Evolutionary conservation across 345 rosid species (phyloP).

Genomic region (Garcia nutans): DNA sequence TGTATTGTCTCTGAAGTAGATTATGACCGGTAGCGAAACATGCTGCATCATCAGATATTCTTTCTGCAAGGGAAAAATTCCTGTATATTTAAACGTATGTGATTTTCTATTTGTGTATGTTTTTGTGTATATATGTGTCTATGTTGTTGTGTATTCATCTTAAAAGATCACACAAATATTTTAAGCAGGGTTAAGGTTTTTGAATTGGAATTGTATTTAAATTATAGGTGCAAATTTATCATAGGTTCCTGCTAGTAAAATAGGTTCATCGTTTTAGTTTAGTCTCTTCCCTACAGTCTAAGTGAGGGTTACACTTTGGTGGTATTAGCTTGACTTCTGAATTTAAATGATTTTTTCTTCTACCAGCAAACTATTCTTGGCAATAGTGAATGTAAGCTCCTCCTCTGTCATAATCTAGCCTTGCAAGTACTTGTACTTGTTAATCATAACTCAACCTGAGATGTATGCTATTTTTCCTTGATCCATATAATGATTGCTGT

Average conservation of each 20-base stretch:
- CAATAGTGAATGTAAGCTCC: not conserved
- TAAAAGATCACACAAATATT: not conserved
- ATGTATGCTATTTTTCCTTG: not conserved
- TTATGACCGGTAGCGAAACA: not conserved
- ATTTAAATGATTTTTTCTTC: not conserved
- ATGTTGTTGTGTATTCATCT: not conserved
- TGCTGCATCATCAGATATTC: not conserved
- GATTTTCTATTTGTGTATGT: not conserved
- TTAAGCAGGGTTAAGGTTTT: not conserved
- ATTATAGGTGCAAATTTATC: not conserved
- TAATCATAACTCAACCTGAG: not conserved
- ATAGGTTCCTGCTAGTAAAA: not conserved
- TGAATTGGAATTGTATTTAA: not conserved
- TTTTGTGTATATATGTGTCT: no score
- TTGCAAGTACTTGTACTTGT: conserved; percentile 1
- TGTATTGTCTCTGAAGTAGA: not conserved
- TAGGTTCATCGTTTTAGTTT: not conserved
- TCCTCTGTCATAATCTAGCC: not conserved
- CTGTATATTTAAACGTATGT: not conserved
- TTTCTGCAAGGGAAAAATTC: not conserved
- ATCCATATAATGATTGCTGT: not conserved
- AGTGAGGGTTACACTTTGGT: not conserved
- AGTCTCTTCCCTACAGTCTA: not conserved
- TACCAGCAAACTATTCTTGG: not conserved
- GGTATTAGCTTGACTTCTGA: not conserved